Base-by-base conservation (phyloP, 169 alveolate genomes). In the Plasmodium billcollinsi region DNA sequence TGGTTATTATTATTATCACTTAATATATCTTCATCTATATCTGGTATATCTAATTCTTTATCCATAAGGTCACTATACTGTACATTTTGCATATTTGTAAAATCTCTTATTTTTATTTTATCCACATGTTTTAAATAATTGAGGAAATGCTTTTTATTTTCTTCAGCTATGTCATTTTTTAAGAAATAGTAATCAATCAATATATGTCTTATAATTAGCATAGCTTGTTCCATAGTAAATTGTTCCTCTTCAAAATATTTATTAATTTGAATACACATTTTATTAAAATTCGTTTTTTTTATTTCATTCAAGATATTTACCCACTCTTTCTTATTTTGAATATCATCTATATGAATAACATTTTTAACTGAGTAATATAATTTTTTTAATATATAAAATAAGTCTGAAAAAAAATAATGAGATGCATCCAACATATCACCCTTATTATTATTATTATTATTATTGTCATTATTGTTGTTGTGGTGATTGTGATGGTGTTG, bases 181-280 rank as follows among this genome's bases (percentile, higher is more conserved):
- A 29, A 1, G 45, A 80, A 80, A 26, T 39, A 80, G 33, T 80
- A 80, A 62, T 80, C 62, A n/a, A 80, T 58, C 43, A 80, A 54
- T 1, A 39, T 67, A 15, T 80, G 61, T 69, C 90, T 50, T 3
- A 80, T n/a, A 24, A 80, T 56, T 20, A 80, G 72, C 21, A 80
- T 20, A 12, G 63, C 83, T 66, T 80, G 78, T 18, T 80, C 90
- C 90, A 80, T 80, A 15, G 80, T 80, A 69, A 80, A 80, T 45
- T 3, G 45, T 11, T 80, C 73, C 67, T 61, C 33, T 7, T 14
- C 24, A 6, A 58, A 59, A 50, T 74, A 29, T 52, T 74, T 12
- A 47, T 20, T 20, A 39, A 9, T n/a, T 39, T 8, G 20, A 15
- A 80, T 18, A 61, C 39, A 63, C 11, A 61, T 2, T 2, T 56